Evolutionary conservation across 2,329 filamentous ascomycete genomes (phyloP).

Genomic region (Epicoccum nigrum): DNA sequence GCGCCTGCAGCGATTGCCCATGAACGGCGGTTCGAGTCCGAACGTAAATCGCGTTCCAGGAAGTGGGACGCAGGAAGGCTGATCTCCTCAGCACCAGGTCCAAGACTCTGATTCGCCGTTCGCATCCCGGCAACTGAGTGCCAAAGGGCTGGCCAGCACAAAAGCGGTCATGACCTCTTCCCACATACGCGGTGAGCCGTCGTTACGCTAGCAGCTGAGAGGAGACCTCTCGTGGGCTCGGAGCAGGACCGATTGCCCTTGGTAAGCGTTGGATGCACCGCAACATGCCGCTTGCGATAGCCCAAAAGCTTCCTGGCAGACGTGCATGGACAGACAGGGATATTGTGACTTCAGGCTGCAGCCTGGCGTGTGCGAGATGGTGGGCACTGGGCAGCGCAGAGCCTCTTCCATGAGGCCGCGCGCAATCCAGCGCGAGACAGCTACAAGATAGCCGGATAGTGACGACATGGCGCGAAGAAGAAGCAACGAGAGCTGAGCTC

Average conservation of each 20-base stretch:
- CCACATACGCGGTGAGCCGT: conserved; percentile 18
- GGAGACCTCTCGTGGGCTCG: conserved; percentile 20
- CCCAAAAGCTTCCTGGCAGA: conserved; percentile 9
- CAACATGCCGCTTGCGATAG: conserved; percentile 23
- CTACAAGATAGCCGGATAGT: neutral
- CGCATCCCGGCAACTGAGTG: conserved; percentile 16
- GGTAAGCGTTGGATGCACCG: conserved; percentile 14
- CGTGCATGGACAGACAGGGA: conserved; percentile 15
- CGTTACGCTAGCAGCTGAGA: conserved; percentile 12
- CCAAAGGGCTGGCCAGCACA: conserved; percentile 15
- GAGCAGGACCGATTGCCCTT: conserved; percentile 31
- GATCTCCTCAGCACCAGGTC: conserved; percentile 13
- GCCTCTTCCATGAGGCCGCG: conserved; percentile 9
- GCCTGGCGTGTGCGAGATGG: conserved; percentile 15
- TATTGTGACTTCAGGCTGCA: conserved; percentile 20
- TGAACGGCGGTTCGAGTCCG: conserved; percentile 16
- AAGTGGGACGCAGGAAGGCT: conserved; percentile 14
- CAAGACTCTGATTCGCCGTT: conserved; percentile 18
- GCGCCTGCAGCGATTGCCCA: conserved; percentile 10
- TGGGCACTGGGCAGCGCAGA: conserved; percentile 15
- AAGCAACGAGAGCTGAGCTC: conserved; percentile 14
- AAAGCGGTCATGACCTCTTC: conserved; percentile 16
- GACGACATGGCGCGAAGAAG: conserved; percentile 8
- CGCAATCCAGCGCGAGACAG: conserved; percentile 2
- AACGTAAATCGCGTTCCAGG: conserved; percentile 15